These are phyloP conservation scores for Candida silvatica DNA, from an alignment of 805 yeast genomes.

Conservation along the genomic window DNA sequence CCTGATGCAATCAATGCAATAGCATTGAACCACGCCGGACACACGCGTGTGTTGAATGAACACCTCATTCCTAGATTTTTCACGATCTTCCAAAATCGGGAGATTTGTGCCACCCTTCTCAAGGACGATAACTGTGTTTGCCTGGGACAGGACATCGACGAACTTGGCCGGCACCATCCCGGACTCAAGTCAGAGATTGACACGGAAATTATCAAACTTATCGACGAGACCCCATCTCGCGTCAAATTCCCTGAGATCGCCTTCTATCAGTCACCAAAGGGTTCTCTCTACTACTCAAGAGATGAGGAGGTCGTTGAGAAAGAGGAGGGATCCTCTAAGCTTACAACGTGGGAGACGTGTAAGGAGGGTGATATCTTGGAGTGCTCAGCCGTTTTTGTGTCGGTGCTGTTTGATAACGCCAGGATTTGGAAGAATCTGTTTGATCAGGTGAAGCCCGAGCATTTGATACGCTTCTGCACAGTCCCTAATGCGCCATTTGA, in stretches of 20 bases:
- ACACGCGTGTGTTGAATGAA: slow-evolving; percentile 40
- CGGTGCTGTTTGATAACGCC: slow-evolving; percentile 44
- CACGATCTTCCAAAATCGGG: slow-evolving; percentile 37
- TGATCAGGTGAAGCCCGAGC: slow-evolving; percentile 29
- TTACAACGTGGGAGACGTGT: slow-evolving; percentile 46
- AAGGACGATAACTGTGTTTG: slow-evolving; percentile 43
- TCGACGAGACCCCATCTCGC: slow-evolving; percentile 33
- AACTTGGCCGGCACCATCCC: slow-evolving; percentile 77
- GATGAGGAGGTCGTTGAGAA: slow-evolving; percentile 32
- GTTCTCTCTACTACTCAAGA: slow-evolving; percentile 30
- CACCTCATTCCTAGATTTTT: slow-evolving; percentile 35
- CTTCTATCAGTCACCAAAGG: slow-evolving; percentile 33
- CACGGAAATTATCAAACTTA: slow-evolving; percentile 35
- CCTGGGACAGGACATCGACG: slow-evolving; percentile 68
- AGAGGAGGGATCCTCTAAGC: slow-evolving; percentile 31
- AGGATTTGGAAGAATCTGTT: slow-evolving; percentile 37
- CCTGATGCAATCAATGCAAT: slow-evolving; percentile 80
- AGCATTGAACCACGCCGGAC: slow-evolving; percentile 67
- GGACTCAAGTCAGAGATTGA: slow-evolving; percentile 53
- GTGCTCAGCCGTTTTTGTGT: slow-evolving; percentile 39
- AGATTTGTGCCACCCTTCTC: slow-evolving; percentile 45
- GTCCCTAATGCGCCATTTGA: slow-evolving; percentile 54
- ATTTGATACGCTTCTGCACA: slow-evolving; percentile 40
- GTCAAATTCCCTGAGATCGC: slow-evolving; percentile 31
- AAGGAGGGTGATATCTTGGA: slow-evolving; percentile 40